Conservation (phyloP, 2,329 filamentous ascomycete genomes). For the Sclerotinia spermophila region DNA sequence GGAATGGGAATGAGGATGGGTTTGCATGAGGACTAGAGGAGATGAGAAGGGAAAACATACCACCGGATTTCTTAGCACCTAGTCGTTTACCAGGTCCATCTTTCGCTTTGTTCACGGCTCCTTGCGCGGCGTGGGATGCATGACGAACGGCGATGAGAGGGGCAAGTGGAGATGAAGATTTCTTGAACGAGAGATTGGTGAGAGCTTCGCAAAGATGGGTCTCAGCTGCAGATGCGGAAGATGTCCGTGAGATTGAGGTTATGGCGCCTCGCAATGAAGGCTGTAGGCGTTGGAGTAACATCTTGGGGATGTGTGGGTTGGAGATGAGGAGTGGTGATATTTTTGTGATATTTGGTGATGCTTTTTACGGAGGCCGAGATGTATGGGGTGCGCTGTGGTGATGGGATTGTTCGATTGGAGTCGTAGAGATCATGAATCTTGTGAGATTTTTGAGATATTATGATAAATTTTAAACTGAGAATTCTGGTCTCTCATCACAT, state of each 20-base stretch:
- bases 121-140: conserved; percentile 53
- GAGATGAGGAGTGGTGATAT: conserved; percentile 3
- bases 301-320: conserved; percentile 26
- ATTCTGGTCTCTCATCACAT: no score
- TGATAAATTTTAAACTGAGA: neutral
- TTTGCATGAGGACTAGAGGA: neutral
- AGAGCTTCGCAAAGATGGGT: conserved; percentile 34
- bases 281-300: conserved; percentile 46
- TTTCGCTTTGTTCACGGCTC: conserved; percentile 67
- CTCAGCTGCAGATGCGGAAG: conserved; percentile 15
- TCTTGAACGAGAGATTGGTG: conserved; percentile 28
- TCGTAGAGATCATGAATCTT: neutral
- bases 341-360: conserved; percentile 5
- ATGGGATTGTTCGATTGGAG: neutral
- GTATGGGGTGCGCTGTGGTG: neutral
- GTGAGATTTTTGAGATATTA: neutral
- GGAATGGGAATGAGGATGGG: neutral
- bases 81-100: conserved; percentile 79
- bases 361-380: conserved; percentile 10
- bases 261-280: conserved; percentile 43
- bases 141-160: conserved; percentile 33
- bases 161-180: conserved; percentile 13
- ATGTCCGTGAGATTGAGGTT: conserved; percentile 31
- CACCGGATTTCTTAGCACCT: conserved; percentile 89
- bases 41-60: conserved; percentile 44